Conservation (phyloP, 768 basidiomycete species). For the Rhizopogon vesiculosus region DNA sequence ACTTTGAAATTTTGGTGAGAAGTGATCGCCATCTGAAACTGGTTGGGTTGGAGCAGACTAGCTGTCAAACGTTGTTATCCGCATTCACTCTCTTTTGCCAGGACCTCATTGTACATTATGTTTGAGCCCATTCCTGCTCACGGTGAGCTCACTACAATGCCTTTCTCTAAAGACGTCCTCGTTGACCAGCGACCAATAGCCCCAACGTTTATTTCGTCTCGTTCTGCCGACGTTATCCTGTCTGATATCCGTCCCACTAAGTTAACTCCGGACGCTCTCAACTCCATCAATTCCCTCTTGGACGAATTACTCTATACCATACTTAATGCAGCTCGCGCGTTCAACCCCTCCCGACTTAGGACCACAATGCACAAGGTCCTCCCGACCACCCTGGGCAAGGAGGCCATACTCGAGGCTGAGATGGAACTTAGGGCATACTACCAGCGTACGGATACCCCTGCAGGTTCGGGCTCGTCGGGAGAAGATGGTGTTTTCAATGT, state of each 20-base stretch:
- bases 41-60: background rate
- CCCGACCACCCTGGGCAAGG: slow-evolving; percentile 82
- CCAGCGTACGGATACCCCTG: slow-evolving; percentile 56
- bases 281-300: slow-evolving; percentile 71
- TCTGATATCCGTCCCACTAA: slow-evolving; percentile 92
- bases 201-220: slow-evolving; percentile 74
- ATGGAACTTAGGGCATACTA: slow-evolving; percentile 88
- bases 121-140: slow-evolving; percentile 34
- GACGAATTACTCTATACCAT: slow-evolving; percentile 82
- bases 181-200: slow-evolving; percentile 27
- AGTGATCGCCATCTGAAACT: background rate
- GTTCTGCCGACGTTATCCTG: slow-evolving; percentile 87
- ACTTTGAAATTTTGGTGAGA: slow-evolving; percentile 1
- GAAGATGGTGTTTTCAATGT: slow-evolving; percentile 64
- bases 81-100: slow-evolving; percentile 10
- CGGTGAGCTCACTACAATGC: slow-evolving; percentile 30
- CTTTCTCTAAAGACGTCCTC: background rate
- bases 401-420: slow-evolving; percentile 90
- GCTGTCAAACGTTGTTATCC: slow-evolving; percentile 2
- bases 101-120: slow-evolving; percentile 34
- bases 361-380: slow-evolving; percentile 66
- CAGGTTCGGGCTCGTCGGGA: slow-evolving; percentile 20
- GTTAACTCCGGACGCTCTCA: slow-evolving; percentile 74
- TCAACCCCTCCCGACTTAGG: slow-evolving; percentile 71
- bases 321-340: slow-evolving; percentile 58